Percentiles rank a stretch among this genome's conserved stretches.
phyloP scores from a whole-genome alignment of 345 rosid species.

The Gossypium anomalum region DNA sequence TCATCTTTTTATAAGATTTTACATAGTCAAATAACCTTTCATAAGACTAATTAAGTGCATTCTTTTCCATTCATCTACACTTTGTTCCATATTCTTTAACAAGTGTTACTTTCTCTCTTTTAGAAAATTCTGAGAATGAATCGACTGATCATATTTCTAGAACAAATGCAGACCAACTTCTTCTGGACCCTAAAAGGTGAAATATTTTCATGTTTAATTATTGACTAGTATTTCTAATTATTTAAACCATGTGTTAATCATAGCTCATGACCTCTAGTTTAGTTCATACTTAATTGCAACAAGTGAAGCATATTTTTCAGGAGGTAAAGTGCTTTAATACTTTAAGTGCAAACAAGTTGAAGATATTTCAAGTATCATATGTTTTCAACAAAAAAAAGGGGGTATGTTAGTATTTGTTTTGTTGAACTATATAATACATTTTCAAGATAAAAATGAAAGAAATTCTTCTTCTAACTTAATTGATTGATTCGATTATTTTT shows the following conservation, averaged over 20 bases:
- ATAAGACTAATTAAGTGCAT: not conserved
- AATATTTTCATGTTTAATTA: not conserved
- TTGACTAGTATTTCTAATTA: not conserved
- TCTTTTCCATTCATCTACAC: not conserved
- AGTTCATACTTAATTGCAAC: too few relatives aligned
- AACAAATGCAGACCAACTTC: slow-evolving; percentile 32
- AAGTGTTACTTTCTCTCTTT: not conserved
- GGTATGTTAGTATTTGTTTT: too few relatives aligned
- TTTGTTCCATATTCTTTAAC: too few relatives aligned
- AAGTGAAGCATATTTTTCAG: too few relatives aligned
- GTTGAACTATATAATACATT: too few relatives aligned
- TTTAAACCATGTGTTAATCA: not conserved
- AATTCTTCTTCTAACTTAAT: too few relatives aligned
- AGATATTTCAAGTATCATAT: too few relatives aligned
- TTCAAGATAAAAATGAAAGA: too few relatives aligned
- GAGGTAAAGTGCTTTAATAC: too few relatives aligned
- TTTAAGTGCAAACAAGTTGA: too few relatives aligned
- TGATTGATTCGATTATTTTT: too few relatives aligned
- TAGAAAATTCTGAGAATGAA: slow-evolving; percentile 33
- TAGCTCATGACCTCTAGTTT: not conserved
- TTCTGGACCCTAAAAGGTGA: slow-evolving; percentile 38
- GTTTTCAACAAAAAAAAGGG: too few relatives aligned
- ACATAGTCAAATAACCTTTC: not conserved
- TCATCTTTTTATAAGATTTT: not conserved
- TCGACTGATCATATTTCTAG: slow-evolving; percentile 31